These are phyloP conservation scores for Carex littledalei DNA, from an alignment of 176 grass and related monocot genomes.

Conservation along the genomic window DNA sequence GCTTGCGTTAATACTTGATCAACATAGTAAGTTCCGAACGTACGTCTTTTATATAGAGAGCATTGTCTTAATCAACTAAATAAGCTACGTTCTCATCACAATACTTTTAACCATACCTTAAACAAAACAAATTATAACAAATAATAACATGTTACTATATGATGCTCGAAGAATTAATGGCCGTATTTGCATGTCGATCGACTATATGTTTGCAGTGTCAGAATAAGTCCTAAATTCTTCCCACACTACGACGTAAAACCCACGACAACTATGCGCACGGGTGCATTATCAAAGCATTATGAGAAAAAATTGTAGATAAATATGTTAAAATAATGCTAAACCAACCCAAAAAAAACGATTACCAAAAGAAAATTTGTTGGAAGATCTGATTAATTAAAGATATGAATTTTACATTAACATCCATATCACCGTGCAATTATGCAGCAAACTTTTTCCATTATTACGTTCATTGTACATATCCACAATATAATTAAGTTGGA, in stretches of 20 bases:
- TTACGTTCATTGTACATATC: not conserved
- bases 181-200: too few species aligned
- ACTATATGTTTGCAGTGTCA: not conserved
- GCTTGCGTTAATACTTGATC: not conserved
- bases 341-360: not conserved
- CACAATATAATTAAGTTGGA: not conserved
- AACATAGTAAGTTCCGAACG: not conserved
- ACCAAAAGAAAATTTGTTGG: not conserved
- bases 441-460: not conserved
- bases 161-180: too few species aligned
- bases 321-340: not conserved
- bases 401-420: not conserved
- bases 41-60: not conserved
- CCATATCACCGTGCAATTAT: not conserved
- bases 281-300: not conserved
- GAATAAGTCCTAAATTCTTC: not conserved
- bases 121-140: too few species aligned
- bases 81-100: too few species aligned
- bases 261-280: too few species aligned
- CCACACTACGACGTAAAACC: too few species aligned
- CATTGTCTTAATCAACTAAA: too few species aligned
- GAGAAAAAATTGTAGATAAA: too few species aligned
- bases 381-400: not conserved
- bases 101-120: too few species aligned
- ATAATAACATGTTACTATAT: not conserved